Evolutionary conservation across 2,329 filamentous ascomycete species (phyloP), one percentile per base, ranked within the genome.

Genomic region (Xylaria sp.): DNA sequence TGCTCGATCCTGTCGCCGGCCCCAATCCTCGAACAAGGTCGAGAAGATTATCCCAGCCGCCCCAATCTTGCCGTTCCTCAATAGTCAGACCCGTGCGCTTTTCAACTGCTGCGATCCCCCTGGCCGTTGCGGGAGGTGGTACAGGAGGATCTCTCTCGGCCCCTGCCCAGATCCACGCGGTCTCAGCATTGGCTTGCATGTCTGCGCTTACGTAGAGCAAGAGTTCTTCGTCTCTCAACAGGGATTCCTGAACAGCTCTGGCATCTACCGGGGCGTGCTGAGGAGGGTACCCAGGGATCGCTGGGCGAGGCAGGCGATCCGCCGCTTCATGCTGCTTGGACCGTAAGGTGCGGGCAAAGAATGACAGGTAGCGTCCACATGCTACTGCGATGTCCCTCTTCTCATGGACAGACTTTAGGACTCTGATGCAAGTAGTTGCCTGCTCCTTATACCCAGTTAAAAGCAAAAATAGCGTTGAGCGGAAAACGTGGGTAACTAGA

Each of bases 191-290:
- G 1, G 91, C 92, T 80, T 98, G 95, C 75, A 97, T 84, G 80
- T 98, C 96, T 0, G 91, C 92, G 34, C 92, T 95, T 0, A 92
- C 89, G 74, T 97, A 97, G 0, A 90, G 93, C 32, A 98, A 82
- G 73, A 98, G 86, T 77, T 97, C 95, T 77, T 98, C 94, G 75
- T 99, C 94, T 3, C 85, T 83, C 53, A 83, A 57, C 20, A 86
- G 73, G 0, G 77, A 75, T 3, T 84, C 81, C 60, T 81, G 80
- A 3, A 77, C 48, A 28, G 70, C 61, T 73, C 72, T 61, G 59
- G 72, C 52, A 67, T 76, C 57, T 67, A 74, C 50, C 32, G 72
- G 30, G 58, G 57, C 55, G 50, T 74, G 20, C 58, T 72, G 78
- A 3, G 74, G 70, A 0, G 72, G 71, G 70, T 71, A 77, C 43